Evolutionary conservation across 345 rosid genomes (phyloP).

Genomic region (Euphorbia peplus): DNA sequence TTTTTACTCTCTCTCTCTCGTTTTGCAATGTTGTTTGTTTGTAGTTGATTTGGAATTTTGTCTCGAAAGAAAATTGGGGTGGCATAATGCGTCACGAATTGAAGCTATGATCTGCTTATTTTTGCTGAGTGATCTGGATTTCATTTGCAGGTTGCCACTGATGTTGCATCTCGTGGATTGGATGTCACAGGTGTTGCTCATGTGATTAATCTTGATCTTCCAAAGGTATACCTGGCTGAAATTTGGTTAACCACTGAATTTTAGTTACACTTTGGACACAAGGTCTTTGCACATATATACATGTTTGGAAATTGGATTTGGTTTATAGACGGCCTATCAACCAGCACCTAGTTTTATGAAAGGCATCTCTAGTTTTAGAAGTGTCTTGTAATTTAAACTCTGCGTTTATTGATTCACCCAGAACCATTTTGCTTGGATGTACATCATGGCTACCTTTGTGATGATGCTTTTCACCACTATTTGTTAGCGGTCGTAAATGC

Average conservation of each 20-base stretch:
- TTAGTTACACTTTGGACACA: not conserved
- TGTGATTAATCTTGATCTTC: conserved; percentile 46
- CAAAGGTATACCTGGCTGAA: conserved; percentile 34
- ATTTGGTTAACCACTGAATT: conserved; percentile 4
- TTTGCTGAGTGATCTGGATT: not conserved
- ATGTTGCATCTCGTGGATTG: conserved; percentile 47
- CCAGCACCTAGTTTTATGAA: not conserved
- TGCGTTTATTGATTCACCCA: not conserved
- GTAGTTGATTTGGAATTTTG: not conserved
- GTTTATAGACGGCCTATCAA: not conserved
- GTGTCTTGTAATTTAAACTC: conserved; percentile 3
- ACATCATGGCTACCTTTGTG: conserved; percentile 4
- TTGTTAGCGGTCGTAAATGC: conserved; percentile 17
- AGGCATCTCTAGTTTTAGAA: conserved; percentile 10
- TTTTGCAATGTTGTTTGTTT: not conserved
- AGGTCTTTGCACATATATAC: not conserved
- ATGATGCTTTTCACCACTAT: conserved; percentile 9
- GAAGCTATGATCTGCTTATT: not conserved
- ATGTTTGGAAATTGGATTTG: conserved; percentile 7
- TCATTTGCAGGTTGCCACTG: conserved; percentile 38
- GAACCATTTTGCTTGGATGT: not conserved
- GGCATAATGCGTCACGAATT: not conserved
- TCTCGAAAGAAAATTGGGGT: too few species aligned
- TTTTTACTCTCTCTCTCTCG: too few species aligned
- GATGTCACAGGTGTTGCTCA: conserved; percentile 43